Percentiles rank a stretch among this genome's conserved stretches.
phyloP scores from a whole-genome alignment of 1,284 basidiomycete genomes.

The Rhizoctonia solani region DNA sequence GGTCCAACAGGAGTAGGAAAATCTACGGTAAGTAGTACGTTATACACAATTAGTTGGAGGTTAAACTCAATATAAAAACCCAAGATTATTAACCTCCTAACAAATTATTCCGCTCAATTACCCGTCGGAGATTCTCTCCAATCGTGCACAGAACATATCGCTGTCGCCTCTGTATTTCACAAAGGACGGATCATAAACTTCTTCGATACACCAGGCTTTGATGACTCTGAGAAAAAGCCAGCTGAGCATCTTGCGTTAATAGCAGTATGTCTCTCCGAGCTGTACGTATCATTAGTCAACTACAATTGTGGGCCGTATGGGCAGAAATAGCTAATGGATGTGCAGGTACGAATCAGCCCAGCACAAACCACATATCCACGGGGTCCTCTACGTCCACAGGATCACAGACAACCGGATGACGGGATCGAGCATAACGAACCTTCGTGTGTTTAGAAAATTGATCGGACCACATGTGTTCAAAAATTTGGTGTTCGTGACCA shows the following conservation, averaged over 20 bases:
- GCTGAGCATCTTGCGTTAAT: neutral
- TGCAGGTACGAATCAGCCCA: too few species aligned
- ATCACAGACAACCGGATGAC: neutral
- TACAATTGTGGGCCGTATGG: too few species aligned
- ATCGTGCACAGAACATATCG: neutral
- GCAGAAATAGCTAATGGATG: too few species aligned
- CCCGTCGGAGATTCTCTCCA: neutral
- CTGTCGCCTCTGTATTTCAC: neutral
- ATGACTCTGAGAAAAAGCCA: neutral
- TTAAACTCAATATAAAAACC: neutral
- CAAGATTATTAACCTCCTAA: neutral
- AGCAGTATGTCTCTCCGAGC: neutral
- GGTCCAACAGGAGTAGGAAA: neutral
- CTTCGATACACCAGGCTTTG: neutral
- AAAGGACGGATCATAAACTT: neutral
- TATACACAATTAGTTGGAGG: neutral
- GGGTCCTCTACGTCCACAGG: neutral
- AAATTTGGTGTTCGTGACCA: conserved; percentile 4
- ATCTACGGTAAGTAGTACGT: neutral
- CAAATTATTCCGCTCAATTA: neutral
- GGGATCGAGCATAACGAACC: neutral
- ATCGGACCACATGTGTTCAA: neutral
- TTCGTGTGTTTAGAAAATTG: neutral
- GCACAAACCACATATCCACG: neutral
- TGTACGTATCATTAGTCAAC: too few species aligned